phyloP scores from a whole-genome alignment of 345 rosid genomes.

The Orychophragmus violaceus region DNA sequence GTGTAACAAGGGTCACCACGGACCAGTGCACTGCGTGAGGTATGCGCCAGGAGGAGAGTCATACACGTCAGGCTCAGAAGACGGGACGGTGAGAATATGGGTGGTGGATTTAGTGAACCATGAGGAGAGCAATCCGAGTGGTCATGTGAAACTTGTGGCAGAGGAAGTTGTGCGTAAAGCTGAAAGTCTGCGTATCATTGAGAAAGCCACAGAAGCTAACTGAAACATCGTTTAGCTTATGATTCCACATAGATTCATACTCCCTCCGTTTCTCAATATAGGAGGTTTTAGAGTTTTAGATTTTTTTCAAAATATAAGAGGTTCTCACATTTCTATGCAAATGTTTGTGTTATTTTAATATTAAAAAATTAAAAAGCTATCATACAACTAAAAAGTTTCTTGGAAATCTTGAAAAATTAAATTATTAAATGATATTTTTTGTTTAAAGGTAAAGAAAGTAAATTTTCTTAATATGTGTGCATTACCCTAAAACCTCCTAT shows the following conservation, averaged over 20 bases:
- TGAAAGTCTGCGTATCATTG: slow-evolving; percentile 37
- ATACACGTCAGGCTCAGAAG: slow-evolving; percentile 97
- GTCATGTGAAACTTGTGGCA: slow-evolving; percentile 41
- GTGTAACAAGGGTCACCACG: slow-evolving; percentile 99
- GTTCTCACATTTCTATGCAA: too few species aligned
- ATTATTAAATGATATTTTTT: too few species aligned
- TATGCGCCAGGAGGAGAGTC: slow-evolving; percentile 96
- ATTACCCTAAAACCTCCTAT: too few species aligned
- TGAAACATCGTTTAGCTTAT: slow-evolving; percentile 15
- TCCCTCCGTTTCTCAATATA: too few species aligned
- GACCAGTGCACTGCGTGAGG: slow-evolving; percentile 90
- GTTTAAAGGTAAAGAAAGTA: too few species aligned
- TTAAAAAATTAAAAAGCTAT: too few species aligned
- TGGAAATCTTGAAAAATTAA: too few species aligned
- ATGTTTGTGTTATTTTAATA: too few species aligned
- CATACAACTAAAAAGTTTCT: too few species aligned
- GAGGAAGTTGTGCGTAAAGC: slow-evolving; percentile 44
- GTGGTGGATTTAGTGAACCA: slow-evolving; percentile 34
- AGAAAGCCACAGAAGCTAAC: slow-evolving; percentile 27
- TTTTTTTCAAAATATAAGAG: too few species aligned
- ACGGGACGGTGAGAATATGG: slow-evolving; percentile 73
- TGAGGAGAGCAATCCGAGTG: slow-evolving; percentile 33
- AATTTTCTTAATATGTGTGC: too few species aligned
- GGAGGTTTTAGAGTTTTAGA: too few species aligned
- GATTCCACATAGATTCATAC: not conserved